Evolutionary conservation across 129 eudicot genomes (phyloP), one percentile per base, ranked within the genome.

Genomic region (Helichrysum umbraculigerum): DNA sequence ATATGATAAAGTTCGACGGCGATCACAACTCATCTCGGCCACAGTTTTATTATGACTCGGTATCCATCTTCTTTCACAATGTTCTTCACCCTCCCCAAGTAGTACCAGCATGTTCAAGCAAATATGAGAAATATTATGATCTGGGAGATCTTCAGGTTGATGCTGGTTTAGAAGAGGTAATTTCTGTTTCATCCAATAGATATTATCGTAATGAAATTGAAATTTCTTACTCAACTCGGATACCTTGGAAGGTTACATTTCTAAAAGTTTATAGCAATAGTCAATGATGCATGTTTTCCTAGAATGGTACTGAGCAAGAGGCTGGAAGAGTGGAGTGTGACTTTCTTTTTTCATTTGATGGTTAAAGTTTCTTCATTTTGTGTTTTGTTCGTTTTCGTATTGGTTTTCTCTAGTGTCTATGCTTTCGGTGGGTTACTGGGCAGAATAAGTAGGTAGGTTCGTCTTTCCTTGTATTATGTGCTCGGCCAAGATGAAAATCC

Each of bases 11-110:
- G 78, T 91, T 94, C 77, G 97, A 87, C 17, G 98, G 98, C 70
- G 98, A 94, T 76, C 98, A 94, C 90, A 94, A 94, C 84, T 87
- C 98, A 20, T 79, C 96, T 66, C 81, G 98, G 34, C 97, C 98
- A 32, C 97, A 94, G 77, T 89, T 89, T 72, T 94, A 81, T 82
- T 91, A 91, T 80, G 97, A 94, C 75, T 88, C 96, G 0, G 96
- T 94, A 30, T 87, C 97, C 29, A 86, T 87, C 70, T 94, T 94
- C 86, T 91, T 94, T 83, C 89, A 87, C 84, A 91, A 94, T 56
- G 91, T 89, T 61, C 96, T 94, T 65, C 92, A 78, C 61, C 98
- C 97, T 75, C 99, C 99, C 41, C 87, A 57, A 73, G 65, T 59
- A 54, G 41, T 91, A 67, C 77, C 97, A 58, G 75, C 81, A 62